These are phyloP conservation scores for Ochetophila trinervis DNA, from an alignment of 306 rosid genomes.

Conservation along the genomic window DNA sequence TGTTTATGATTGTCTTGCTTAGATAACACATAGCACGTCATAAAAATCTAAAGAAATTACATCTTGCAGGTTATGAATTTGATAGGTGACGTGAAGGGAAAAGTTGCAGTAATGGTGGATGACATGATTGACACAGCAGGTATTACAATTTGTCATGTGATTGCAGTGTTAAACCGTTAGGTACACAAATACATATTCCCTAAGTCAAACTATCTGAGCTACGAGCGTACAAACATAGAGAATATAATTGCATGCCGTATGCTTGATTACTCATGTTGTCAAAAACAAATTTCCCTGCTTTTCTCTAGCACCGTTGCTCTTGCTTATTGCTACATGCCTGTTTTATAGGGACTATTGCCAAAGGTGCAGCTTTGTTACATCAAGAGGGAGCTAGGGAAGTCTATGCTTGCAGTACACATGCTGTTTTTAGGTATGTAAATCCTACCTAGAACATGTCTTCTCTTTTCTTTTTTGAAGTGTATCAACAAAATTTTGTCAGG, in stretches of 20 bases:
- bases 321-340: constrained; percentile 18
- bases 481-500: not conserved
- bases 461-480: not conserved
- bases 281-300: not conserved
- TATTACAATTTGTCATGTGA: constrained; percentile 20
- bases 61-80: constrained; percentile 84
- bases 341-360: constrained; percentile 67
- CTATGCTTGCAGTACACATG: constrained; percentile 93
- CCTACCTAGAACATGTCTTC: constrained; percentile 3
- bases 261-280: not conserved
- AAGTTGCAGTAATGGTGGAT: constrained; percentile 96
- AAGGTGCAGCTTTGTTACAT: constrained; percentile 92
- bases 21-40: constrained; percentile 3
- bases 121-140: constrained; percentile 99
- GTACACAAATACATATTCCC: not conserved
- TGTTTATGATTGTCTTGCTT: not conserved
- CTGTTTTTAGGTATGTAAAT: constrained; percentile 77
- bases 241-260: not conserved
- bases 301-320: not conserved
- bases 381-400: constrained; percentile 98
- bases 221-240: not conserved
- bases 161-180: not conserved
- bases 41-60: constrained; percentile 21
- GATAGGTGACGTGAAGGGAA: constrained; percentile 91
- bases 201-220: not conserved